A percentile compares a stretch with the other conserved stretches of the same genome.
Conservation (phyloP, 441 rosid genomes). For the Syzygium malaccense region DNA sequence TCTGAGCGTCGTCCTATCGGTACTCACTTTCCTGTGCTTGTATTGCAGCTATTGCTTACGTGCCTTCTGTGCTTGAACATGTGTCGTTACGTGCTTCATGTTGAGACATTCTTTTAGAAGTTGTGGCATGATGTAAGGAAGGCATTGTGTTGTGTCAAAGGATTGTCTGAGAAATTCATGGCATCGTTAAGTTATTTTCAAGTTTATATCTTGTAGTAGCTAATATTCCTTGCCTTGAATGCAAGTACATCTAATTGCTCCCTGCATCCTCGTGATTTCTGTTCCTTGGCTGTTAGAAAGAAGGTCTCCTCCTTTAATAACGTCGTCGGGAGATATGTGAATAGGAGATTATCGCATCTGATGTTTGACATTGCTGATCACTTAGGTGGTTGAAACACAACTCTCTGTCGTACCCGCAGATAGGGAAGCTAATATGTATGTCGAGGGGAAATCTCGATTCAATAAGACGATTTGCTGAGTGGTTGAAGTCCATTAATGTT, state of each 20-base stretch:
- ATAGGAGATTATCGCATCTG: background rate
- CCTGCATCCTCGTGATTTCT: background rate
- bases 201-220: background rate
- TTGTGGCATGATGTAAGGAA: background rate
- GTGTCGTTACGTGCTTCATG: background rate
- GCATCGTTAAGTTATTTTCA: background rate
- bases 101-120: background rate
- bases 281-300: background rate
- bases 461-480: constrained; percentile 43
- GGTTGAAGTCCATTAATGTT: constrained; percentile 75
- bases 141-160: background rate
- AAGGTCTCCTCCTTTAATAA: background rate
- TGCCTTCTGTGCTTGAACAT: background rate
- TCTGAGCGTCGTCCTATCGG: background rate
- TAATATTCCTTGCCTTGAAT: background rate
- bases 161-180: background rate
- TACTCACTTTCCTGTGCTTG: background rate
- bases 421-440: constrained; percentile 65
- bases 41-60: background rate
- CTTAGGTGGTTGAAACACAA: constrained; percentile 94
- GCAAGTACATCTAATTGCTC: background rate
- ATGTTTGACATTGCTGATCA: background rate
- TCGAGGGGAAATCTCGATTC: constrained; percentile 66
- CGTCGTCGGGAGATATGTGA: background rate
- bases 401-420: constrained; percentile 55